A percentile compares a stretch with the other conserved stretches of the same genome.
Conservation (phyloP, 306 rosid genomes). For the Potentilla sterilis region DNA sequence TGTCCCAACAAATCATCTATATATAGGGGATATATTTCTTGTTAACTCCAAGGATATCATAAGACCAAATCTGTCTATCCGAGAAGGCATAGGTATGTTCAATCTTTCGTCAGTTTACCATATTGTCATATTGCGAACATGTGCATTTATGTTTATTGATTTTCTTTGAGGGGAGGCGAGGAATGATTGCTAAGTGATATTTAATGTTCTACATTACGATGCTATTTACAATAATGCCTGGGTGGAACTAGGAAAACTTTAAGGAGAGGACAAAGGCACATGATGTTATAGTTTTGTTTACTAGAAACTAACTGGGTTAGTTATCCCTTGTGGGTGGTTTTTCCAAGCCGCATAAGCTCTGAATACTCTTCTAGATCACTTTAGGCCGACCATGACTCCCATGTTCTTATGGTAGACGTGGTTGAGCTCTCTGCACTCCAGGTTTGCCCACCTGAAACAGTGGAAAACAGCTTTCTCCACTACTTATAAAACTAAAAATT, state of each 20-base stretch:
- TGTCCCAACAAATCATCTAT: slow-evolving; percentile 87
- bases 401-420: background rate
- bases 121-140: background rate
- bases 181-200: background rate
- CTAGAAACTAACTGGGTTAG: background rate
- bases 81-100: slow-evolving; percentile 86
- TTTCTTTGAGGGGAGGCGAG: background rate
- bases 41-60: slow-evolving; percentile 72
- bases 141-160: background rate
- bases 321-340: background rate
- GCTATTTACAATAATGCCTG: background rate
- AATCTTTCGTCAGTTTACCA: background rate
- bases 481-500: background rate
- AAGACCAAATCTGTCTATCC: slow-evolving; percentile 83
- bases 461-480: background rate
- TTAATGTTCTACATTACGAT: background rate
- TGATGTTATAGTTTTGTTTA: background rate
- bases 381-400: background rate
- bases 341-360: background rate
- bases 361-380: background rate
- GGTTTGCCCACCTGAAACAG: background rate
- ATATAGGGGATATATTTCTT: slow-evolving; percentile 78
- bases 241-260: background rate
- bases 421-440: background rate
- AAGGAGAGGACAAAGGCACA: background rate